Evolutionary conservation across 179 eudicot species (phyloP).

Genomic region (Silene vulgaris): DNA sequence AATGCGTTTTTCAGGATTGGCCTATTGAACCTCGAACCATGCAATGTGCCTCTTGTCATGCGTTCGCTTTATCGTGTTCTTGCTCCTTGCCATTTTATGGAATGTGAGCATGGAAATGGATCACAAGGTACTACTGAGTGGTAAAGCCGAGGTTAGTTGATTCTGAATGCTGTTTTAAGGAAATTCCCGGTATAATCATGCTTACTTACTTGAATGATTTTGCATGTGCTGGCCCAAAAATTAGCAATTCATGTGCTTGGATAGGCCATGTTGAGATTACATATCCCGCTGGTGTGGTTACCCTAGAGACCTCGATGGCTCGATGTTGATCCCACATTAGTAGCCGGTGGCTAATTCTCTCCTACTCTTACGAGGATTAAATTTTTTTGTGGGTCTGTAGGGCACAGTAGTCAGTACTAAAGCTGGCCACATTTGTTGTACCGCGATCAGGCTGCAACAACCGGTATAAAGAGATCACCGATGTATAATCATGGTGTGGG

Average conservation of each 20-base stretch:
- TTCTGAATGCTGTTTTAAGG: background rate
- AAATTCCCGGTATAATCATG: conserved; percentile 25
- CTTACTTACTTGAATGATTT: conserved; percentile 16
- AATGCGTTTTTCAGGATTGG: too few species aligned
- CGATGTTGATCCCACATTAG: too few species aligned
- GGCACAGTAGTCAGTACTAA: background rate
- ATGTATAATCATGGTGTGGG: too few species aligned
- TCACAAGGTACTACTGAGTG: too few species aligned
- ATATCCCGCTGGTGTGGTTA: conserved; percentile 30
- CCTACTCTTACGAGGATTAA: conserved; percentile 9
- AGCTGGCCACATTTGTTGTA: conserved; percentile 6
- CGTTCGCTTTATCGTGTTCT: too few species aligned
- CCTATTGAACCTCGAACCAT: too few species aligned
- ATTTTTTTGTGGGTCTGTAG: conserved; percentile 23
- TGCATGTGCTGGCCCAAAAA: conserved; percentile 30
- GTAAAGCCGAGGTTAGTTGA: conserved; percentile 13
- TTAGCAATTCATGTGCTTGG: conserved; percentile 27
- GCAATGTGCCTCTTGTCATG: too few species aligned
- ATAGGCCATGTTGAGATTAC: conserved; percentile 25
- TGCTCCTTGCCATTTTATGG: too few species aligned
- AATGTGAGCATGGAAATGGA: too few species aligned
- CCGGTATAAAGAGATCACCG: too few species aligned
- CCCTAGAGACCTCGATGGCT: conserved; percentile 10
- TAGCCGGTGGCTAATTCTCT: conserved; percentile 18
- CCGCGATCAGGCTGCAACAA: too few species aligned